A percentile compares a stretch with the other conserved stretches of the same genome.
Conservation (phyloP, 106 monocot genomes). For the Agapanthus africanus region DNA sequence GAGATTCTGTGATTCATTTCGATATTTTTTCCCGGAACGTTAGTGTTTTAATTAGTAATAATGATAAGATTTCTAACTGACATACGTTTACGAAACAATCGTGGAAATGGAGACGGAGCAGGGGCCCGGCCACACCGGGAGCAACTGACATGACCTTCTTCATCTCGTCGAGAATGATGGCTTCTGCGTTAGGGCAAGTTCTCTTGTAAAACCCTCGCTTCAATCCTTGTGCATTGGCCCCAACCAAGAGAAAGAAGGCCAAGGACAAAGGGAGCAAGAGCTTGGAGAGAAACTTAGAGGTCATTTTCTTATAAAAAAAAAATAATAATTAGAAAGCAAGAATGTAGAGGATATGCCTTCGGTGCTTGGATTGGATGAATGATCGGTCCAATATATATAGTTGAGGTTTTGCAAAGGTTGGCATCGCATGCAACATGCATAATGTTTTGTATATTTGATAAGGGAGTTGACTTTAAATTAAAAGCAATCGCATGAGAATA, state of each 20-base stretch:
- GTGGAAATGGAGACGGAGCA: slow-evolving; percentile 53
- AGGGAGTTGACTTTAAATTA: neutral
- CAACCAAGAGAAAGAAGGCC: neutral
- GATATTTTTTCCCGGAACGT: too few relatives aligned
- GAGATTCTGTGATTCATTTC: too few relatives aligned
- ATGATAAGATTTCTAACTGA: too few relatives aligned
- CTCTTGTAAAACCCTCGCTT: slow-evolving; percentile 36
- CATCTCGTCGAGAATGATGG: slow-evolving; percentile 33
- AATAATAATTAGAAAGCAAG: neutral
- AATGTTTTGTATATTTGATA: neutral
- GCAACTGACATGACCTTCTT: slow-evolving; percentile 16
- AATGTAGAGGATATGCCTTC: too few relatives aligned
- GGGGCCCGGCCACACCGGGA: slow-evolving; percentile 23
- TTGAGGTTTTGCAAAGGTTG: neutral
- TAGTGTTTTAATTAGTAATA: too few relatives aligned
- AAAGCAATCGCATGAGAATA: neutral
- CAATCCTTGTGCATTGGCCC: slow-evolving; percentile 8
- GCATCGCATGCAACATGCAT: neutral
- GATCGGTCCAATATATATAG: slow-evolving; percentile 11
- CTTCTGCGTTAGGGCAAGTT: slow-evolving; percentile 43
- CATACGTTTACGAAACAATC: slow-evolving; percentile 61
- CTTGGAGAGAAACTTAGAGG: slow-evolving; percentile 11
- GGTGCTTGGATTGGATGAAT: slow-evolving; percentile 4
- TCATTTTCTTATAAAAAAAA: too few relatives aligned
- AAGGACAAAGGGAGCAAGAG: slow-evolving; percentile 4